Conservation (phyloP, 163 green algal genomes). For the Volvox carteri region DNA sequence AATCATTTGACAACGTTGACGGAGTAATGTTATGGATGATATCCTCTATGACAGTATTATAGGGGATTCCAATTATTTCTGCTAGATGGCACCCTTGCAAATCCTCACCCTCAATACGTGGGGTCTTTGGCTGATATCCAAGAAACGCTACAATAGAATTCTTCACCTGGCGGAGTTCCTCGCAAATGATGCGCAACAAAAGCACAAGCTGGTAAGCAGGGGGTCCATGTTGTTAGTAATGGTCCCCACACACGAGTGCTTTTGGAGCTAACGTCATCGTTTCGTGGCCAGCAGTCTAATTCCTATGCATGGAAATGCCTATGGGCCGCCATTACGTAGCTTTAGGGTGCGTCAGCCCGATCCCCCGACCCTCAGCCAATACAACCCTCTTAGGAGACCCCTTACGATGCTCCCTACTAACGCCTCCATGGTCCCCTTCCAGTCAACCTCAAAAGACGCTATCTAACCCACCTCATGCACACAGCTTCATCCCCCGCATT, state of each 20-base stretch:
- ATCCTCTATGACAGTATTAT: no score
- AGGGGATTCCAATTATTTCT: neutral
- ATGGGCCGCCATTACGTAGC: neutral
- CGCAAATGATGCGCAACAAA: conserved; percentile 39
- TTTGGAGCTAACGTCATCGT: no score
- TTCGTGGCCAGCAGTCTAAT: no score
- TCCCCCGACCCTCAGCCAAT: neutral
- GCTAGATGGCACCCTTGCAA: conserved; percentile 20
- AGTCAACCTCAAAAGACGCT: no score
- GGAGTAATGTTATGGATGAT: no score
- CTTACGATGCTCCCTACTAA: no score
- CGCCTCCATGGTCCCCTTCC: no score
- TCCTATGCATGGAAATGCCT: neutral
- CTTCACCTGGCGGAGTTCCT: conserved; percentile 37
- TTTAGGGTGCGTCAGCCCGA: neutral
- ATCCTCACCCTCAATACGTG: conserved; percentile 69
- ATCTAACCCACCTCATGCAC: neutral
- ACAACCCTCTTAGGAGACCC: no score
- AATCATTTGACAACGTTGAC: neutral
- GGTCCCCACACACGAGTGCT: neutral
- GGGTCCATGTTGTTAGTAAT: neutral
- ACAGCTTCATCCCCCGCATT: neutral
- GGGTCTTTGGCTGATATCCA: conserved; percentile 68
- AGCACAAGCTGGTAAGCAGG: conserved; percentile 32
- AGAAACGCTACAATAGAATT: conserved; percentile 62